These are phyloP conservation scores for Neurospora sp. DNA, from an alignment of 495 filamentous ascomycete species.

Conservation along the genomic window DNA sequence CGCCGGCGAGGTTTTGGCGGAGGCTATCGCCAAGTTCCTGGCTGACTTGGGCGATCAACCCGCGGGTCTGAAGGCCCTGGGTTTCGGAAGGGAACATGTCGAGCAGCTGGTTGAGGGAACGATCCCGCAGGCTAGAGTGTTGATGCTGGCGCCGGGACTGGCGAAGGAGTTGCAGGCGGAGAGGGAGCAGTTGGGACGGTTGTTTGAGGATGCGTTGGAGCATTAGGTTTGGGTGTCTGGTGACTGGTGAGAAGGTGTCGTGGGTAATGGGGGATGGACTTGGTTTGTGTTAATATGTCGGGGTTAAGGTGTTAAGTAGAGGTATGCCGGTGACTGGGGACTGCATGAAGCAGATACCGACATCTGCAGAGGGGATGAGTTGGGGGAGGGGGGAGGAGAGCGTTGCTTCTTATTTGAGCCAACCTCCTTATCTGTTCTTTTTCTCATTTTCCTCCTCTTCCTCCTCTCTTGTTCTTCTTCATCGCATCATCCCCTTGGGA, in stretches of 20 bases:
- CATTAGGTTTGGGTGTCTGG: slow-evolving; percentile 16
- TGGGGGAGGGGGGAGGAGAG: not conserved
- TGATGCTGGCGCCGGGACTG: slow-evolving; percentile 84
- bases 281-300: not conserved
- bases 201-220: slow-evolving; percentile 42
- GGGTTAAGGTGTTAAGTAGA: not conserved
- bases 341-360: not conserved
- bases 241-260: not conserved
- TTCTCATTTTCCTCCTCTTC: not conserved
- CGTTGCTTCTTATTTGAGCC: not conserved
- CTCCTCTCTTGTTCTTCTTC: not conserved
- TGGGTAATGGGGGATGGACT: not conserved
- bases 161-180: slow-evolving; percentile 59
- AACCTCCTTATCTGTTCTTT: not conserved
- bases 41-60: slow-evolving; percentile 82
- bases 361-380: not conserved
- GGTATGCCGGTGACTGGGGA: not conserved
- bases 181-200: slow-evolving; percentile 35
- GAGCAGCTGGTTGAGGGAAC: slow-evolving; percentile 85
- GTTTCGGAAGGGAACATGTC: slow-evolving; percentile 65
- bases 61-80: slow-evolving; percentile 69
- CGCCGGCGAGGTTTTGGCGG: slow-evolving; percentile 76
- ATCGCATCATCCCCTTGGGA: not conserved
- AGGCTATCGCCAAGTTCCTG: slow-evolving; percentile 72
- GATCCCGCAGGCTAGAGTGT: slow-evolving; percentile 76